Base-by-base conservation (phyloP, 352 stramenopile genomes). In the Globisporangium takayamanum region DNA sequence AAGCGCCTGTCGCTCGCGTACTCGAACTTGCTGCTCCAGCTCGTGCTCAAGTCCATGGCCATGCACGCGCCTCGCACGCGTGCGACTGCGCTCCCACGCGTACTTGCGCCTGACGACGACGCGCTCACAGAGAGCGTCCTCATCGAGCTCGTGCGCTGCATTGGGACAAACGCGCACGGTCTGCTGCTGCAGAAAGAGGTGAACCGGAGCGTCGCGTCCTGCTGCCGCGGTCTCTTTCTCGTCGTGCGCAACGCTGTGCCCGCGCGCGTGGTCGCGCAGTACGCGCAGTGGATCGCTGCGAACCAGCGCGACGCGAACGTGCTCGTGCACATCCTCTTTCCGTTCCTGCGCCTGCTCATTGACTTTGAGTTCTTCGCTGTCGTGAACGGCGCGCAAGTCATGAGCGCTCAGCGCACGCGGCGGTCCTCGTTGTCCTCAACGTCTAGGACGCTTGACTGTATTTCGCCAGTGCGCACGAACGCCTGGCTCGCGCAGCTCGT, bases 301-400 rank as follows among this genome's bases (percentile, higher is more conserved):
- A 53, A 70, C 26, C 56, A 75, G 41, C 50, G 64, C 15, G 77
- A 87, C 36, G 69, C 76, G 3, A 80, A 80, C 48, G 76, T 78
- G 14, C 71, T 87, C 0, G 72, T 83, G 3, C 80, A 90, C 33
- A 68, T 89, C 11, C 66, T 84, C 60, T 86, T 90, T 41, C 78
- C 80, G 14, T 92, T 89, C 44, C 55, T 89, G 20, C 67, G 74
- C 20, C 72, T 75, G 28, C 60, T 92, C 33, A 73, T 86, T 33
- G 82, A 89, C 42, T 88, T 88, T 39, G 80, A 90, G 63, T 74
- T 79, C 25, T 92, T 92, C 26, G 70, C 78, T 1, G 68, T 72
- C 8, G 63, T 92, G 18, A 89, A 89, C 52, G 74, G 70, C 12
- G 72, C 77, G 5, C 37, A 41, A 0, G 39, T 48, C 0, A 14